Percentiles rank a stretch among this genome's conserved stretches.
Conservation (phyloP, 2,329 filamentous ascomycete genomes). For the Leptographium lundbergii region DNA sequence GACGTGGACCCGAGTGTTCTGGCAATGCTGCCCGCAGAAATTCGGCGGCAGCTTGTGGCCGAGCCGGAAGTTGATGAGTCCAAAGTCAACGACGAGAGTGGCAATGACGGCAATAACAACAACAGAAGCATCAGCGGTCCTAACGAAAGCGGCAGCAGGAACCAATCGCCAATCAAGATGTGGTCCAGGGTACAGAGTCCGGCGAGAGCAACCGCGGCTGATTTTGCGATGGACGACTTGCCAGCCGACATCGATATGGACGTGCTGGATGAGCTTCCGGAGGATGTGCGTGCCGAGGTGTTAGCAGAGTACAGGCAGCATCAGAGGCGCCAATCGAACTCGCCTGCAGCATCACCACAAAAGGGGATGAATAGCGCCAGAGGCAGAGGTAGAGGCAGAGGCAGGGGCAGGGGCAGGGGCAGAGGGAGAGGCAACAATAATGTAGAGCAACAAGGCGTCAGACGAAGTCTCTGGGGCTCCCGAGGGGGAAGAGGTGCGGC, state of each 20-base stretch:
- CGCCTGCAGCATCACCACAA: slow-evolving; percentile 39
- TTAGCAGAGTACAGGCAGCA: slow-evolving; percentile 52
- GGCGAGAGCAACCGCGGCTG: slow-evolving; percentile 3
- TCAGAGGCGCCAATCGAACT: slow-evolving; percentile 32
- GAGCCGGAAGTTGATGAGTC: slow-evolving; percentile 37
- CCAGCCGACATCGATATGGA: slow-evolving; percentile 77
- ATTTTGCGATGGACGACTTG: slow-evolving; percentile 20
- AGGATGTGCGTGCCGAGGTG: slow-evolving; percentile 75
- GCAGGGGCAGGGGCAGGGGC: background rate
- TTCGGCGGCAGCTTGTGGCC: slow-evolving; percentile 60
- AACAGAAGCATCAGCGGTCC: slow-evolving; percentile 14
- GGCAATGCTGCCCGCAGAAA: slow-evolving; percentile 72
- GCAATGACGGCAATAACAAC: background rate
- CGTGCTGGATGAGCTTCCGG: slow-evolving; percentile 69
- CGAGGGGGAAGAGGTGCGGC: background rate
- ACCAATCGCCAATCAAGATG: slow-evolving; percentile 13
- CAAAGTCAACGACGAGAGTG: slow-evolving; percentile 9
- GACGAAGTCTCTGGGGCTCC: slow-evolving; percentile 7
- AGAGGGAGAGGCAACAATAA: background rate
- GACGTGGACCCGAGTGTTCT: slow-evolving; percentile 74
- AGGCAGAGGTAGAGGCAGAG: background rate
- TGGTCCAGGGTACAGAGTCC: slow-evolving; percentile 27
- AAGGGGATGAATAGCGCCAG: slow-evolving; percentile 10
- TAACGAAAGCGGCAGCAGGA: slow-evolving; percentile 11
- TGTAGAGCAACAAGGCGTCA: background rate